These are phyloP conservation scores for Cucurbita pepo DNA, from an alignment of 306 rosid species.

Conservation along the genomic window DNA sequence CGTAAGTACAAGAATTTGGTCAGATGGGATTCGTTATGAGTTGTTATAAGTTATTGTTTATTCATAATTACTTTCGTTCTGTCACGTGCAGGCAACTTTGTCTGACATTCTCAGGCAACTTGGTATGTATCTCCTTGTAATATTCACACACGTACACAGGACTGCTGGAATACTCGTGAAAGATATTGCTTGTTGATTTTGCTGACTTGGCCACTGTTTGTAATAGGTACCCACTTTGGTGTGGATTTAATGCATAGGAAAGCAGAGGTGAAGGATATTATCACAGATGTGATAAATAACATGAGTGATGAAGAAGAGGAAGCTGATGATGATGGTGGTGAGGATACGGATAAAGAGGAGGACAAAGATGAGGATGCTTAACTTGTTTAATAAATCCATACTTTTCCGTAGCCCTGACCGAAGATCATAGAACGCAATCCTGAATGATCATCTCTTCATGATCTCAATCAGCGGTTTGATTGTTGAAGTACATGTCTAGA, in stretches of 20 bases:
- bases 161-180: background rate
- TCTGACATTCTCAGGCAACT: slow-evolving; percentile 92
- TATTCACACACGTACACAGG: background rate
- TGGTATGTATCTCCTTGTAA: slow-evolving; percentile 32
- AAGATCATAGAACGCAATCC: background rate
- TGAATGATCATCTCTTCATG: background rate
- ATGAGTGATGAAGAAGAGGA: slow-evolving; percentile 96
- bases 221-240: slow-evolving; percentile 70
- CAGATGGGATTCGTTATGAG: background rate
- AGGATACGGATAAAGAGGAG: slow-evolving; percentile 21
- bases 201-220: slow-evolving; percentile 13
- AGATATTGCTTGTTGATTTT: background rate
- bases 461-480: slow-evolving; percentile 4
- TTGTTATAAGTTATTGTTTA: background rate
- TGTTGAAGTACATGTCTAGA: slow-evolving; percentile 1
- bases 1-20: slow-evolving; percentile 26
- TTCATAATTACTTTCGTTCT: background rate
- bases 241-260: slow-evolving; percentile 96
- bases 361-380: slow-evolving; percentile 10
- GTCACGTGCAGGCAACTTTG: slow-evolving; percentile 69
- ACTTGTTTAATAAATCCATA: slow-evolving; percentile 3
- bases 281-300: slow-evolving; percentile 88
- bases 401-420: background rate
- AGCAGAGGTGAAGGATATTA: slow-evolving; percentile 85
- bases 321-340: slow-evolving; percentile 36